A percentile compares a stretch with the other conserved stretches of the same genome.
These are phyloP conservation scores for Plasmodium vivax DNA, from an alignment of 169 alveolate species.

Conservation along the genomic window DNA sequence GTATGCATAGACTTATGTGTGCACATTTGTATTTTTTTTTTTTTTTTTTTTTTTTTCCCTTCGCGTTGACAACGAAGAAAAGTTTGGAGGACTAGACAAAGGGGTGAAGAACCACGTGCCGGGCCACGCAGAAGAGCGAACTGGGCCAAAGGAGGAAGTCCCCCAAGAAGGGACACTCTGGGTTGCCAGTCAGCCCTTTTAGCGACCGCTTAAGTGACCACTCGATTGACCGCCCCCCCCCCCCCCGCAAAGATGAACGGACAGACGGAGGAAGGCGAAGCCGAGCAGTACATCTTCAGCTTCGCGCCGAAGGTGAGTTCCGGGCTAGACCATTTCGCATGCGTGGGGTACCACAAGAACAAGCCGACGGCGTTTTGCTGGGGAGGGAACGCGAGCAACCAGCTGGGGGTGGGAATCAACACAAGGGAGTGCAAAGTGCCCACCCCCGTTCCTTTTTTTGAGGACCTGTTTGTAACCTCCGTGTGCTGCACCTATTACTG, in stretches of 20 bases:
- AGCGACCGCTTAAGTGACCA: background rate
- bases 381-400: constrained; percentile 95
- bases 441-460: constrained; percentile 74
- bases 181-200: background rate
- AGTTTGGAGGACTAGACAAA: background rate
- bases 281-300: constrained; percentile 32
- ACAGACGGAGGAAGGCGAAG: constrained; percentile 4
- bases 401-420: constrained; percentile 85
- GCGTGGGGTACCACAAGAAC: constrained; percentile 68
- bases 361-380: constrained; percentile 89
- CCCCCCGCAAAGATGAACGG: background rate
- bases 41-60: background rate
- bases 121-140: background rate
- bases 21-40: background rate
- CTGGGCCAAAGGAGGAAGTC: background rate
- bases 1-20: background rate
- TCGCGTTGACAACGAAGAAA: background rate
- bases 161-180: background rate
- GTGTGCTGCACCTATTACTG: constrained; percentile 80
- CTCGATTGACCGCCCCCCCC: too few relatives aligned
- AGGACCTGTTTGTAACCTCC: constrained; percentile 72
- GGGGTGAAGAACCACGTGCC: background rate
- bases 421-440: constrained; percentile 74
- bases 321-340: constrained; percentile 68
- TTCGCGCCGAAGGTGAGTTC: constrained; percentile 44